Evolutionary conservation across 2,329 filamentous ascomycete species (phyloP), one percentile per base, ranked within the genome.

Genomic region (Colletotrichum horii): DNA sequence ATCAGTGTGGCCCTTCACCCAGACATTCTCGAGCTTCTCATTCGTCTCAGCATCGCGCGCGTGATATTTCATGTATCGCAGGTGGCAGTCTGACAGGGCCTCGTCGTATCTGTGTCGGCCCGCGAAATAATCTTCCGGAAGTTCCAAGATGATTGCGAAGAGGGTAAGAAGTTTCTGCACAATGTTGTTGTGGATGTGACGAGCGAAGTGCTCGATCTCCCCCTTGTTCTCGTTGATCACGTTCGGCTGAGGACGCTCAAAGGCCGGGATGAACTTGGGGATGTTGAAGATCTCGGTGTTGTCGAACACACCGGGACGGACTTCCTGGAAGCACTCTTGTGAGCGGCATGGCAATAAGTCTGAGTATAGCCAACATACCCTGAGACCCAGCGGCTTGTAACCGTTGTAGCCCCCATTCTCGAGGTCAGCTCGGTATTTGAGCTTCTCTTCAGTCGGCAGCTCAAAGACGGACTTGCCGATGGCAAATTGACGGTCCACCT

Each of bases 51-150:
- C 78, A 1, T 84, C 85, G 15, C 89, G 86, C 0, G 84, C 84
- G 71, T 88, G 85, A 78, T 92, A 92, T 74, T 90, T 88, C 90
- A 92, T 91, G 80, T 91, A 92, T 9, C 91, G 87, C 38, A 92
- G 84, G 78, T 92, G 89, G 68, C 89, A 89, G 77, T 92, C 90
- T 6, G 65, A 69, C 61, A 88, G 87, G 43, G 87, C 84, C 65
- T 87, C 84, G 3, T 90, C 85, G 78, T 91, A 93, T 8, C 84
- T 84, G 79, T 93, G 91, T 36, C 86, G 83, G 14, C 86, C 85
- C 28, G 88, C 85, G 64, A 93, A 87, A 74, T 87, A 87, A 22
- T 93, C 89, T 66, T 90, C 88, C 0, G 90, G 89, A 0, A 93
- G 84, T 79, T 92, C 88, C 1, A 93, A 85, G 3, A 92, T 83